phyloP scores from a whole-genome alignment of 2,329 filamentous ascomycete species.

The Sclerotinia spermophila region DNA sequence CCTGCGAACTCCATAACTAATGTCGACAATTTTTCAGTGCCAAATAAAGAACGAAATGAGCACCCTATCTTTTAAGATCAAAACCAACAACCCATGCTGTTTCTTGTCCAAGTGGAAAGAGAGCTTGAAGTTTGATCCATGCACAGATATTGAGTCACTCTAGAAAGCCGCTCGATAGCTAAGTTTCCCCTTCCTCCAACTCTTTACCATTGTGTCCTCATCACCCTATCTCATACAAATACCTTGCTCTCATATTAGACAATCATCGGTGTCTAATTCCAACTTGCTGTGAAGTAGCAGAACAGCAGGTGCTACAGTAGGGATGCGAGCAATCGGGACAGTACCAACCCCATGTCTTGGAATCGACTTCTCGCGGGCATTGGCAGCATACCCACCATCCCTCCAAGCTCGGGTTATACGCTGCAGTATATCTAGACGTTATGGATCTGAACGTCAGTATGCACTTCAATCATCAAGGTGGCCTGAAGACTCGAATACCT shows the following conservation, averaged over 20 bases:
- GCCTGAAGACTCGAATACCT: neutral
- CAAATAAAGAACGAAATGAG: neutral
- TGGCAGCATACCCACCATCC: constrained; percentile 26
- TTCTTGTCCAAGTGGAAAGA: neutral
- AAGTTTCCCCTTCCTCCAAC: neutral
- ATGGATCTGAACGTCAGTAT: neutral
- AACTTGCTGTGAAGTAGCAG: neutral
- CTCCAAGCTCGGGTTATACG: neutral
- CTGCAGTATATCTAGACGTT: neutral
- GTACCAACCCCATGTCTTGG: neutral
- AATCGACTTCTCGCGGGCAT: constrained; percentile 21
- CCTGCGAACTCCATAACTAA: neutral
- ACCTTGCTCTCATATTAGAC: neutral
- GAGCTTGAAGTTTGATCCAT: neutral
- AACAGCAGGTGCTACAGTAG: constrained; percentile 15
- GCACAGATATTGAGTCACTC: neutral
- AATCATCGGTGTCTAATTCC: neutral
- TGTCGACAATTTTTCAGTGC: neutral
- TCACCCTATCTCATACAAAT: neutral
- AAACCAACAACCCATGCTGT: neutral
- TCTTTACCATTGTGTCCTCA: neutral
- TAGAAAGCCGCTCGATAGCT: neutral
- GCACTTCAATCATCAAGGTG: too few species aligned
- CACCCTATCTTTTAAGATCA: neutral
- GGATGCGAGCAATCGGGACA: constrained; percentile 26